These are phyloP conservation scores for Biancaea sappan DNA, from an alignment of 306 rosid species.

Conservation along the genomic window DNA sequence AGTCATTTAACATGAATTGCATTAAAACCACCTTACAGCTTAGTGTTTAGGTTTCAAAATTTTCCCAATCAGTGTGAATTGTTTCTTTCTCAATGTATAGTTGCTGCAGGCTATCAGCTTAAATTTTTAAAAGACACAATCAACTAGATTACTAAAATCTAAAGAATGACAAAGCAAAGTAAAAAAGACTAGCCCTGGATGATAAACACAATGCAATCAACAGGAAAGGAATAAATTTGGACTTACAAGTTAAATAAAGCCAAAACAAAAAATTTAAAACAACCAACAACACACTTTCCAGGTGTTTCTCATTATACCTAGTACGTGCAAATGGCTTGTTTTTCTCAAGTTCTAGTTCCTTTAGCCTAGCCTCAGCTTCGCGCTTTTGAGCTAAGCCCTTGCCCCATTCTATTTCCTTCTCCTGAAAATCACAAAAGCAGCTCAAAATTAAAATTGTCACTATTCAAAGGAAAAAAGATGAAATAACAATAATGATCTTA, in stretches of 20 bases:
- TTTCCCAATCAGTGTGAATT: not conserved
- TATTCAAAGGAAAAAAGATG: not conserved
- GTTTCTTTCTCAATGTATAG: not conserved
- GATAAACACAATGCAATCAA: constrained; percentile 9
- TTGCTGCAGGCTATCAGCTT: not conserved
- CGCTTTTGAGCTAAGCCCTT: constrained; percentile 96
- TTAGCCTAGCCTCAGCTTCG: constrained; percentile 77
- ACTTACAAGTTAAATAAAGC: not conserved
- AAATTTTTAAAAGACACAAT: not conserved
- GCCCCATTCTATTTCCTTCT: constrained; percentile 87
- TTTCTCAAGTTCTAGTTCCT: constrained; percentile 87
- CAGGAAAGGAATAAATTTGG: constrained; percentile 5
- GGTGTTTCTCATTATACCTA: constrained; percentile 51
- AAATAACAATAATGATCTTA: constrained; percentile 18
- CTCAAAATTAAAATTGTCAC: not conserved
- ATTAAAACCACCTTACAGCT: constrained; percentile 14
- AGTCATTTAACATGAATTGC: not conserved
- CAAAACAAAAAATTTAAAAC: constrained; percentile 18
- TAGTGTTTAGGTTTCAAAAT: not conserved
- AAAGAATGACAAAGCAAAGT: not conserved
- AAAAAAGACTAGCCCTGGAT: not conserved
- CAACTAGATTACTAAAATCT: constrained; percentile 8
- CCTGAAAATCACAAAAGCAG: constrained; percentile 48
- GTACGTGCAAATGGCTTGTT: constrained; percentile 84
- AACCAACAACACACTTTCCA: not conserved